Conservation (phyloP, 192 early-diverging fungal species). For the Nowakowskiella sp. region DNA sequence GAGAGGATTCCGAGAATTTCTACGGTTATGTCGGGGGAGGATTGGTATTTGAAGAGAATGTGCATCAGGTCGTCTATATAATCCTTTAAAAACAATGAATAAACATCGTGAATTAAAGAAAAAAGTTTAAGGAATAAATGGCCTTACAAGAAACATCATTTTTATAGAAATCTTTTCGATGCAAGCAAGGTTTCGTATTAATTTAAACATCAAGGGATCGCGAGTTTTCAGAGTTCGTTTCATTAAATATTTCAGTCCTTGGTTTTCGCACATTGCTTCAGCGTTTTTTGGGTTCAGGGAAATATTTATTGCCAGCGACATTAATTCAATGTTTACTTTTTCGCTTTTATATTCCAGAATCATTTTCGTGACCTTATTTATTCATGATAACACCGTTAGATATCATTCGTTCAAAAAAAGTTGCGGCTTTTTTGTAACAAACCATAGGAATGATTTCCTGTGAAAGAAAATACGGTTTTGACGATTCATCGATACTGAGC, state of each 20-base stretch:
- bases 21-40: conserved; percentile 31
- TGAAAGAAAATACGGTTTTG: conserved; percentile 20
- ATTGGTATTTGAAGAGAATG: conserved; percentile 25
- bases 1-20: conserved; percentile 43
- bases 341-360: conserved; percentile 40
- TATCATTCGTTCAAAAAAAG: neutral
- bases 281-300: conserved; percentile 26
- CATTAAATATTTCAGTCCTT: conserved; percentile 44
- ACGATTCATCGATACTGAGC: conserved; percentile 35
- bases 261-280: conserved; percentile 30
- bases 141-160: conserved; percentile 37
- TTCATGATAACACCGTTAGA: neutral
- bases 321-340: conserved; percentile 33
- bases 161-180: conserved; percentile 22
- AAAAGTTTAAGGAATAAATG: conserved; percentile 1
- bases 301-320: conserved; percentile 48
- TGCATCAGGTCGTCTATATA: conserved; percentile 48
- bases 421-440: neutral
- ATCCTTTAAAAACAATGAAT: conserved; percentile 20
- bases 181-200: conserved; percentile 39
- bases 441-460: conserved; percentile 27
- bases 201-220: conserved; percentile 46
- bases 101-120: neutral
- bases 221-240: conserved; percentile 43
- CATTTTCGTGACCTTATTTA: conserved; percentile 33